These are phyloP conservation scores for Closterium sp. DNA, from an alignment of 139 green algal species.

Conservation along the genomic window DNA sequence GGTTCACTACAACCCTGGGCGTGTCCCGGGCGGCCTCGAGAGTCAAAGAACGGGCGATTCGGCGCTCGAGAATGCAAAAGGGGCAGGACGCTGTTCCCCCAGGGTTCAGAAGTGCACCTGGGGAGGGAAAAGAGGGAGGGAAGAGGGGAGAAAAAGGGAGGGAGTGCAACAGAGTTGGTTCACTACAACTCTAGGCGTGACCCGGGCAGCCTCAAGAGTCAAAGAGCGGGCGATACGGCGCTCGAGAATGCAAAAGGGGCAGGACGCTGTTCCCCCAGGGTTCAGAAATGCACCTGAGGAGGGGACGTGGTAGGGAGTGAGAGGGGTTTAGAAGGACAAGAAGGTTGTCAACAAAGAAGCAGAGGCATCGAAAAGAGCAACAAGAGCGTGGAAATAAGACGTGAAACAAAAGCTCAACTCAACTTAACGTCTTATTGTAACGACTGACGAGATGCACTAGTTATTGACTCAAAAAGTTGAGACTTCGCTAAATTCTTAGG, in stretches of 20 bases:
- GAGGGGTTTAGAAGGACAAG: too few relatives aligned
- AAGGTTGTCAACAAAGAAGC: too few relatives aligned
- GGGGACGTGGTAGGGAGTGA: background rate
- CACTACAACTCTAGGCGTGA: conserved; percentile 21
- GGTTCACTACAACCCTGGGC: conserved; percentile 13
- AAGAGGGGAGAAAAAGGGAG: background rate
- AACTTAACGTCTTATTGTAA: too few relatives aligned
- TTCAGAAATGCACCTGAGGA: background rate
- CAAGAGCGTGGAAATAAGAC: background rate
- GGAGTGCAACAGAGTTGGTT: background rate
- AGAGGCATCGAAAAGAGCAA: too few relatives aligned
- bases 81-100: conserved; percentile 33
- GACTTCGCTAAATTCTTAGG: too few relatives aligned
- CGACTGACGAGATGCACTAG: too few relatives aligned
- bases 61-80: conserved; percentile 43
- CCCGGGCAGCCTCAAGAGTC: background rate
- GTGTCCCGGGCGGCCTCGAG: conserved; percentile 1
- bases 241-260: conserved; percentile 48
- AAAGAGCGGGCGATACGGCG: conserved; percentile 27
- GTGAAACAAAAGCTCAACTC: background rate
- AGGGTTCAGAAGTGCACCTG: conserved; percentile 5
- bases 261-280: conserved; percentile 19
- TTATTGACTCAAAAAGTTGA: too few relatives aligned
- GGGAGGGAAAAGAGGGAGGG: conserved; percentile 3
- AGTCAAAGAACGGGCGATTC: conserved; percentile 30